phyloP scores from a whole-genome alignment of 169 alveolate genomes.

The Neospora caninum region DNA sequence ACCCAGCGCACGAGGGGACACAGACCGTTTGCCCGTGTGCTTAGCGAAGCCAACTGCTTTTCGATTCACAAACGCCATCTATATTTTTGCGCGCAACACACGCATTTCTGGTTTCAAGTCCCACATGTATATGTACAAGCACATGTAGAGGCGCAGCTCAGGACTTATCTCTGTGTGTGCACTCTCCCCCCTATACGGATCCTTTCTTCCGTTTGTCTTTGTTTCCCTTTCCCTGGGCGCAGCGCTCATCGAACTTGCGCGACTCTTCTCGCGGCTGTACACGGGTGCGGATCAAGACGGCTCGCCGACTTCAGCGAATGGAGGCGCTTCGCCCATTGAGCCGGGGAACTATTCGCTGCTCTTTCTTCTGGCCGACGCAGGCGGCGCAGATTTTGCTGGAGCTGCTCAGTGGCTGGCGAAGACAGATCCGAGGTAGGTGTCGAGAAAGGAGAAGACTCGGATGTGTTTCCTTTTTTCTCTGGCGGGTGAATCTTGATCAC shows the following conservation, averaged over 20 bases:
- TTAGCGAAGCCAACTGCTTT: no score
- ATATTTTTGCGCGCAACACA: no score
- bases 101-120: no score
- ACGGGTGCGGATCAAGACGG: neutral
- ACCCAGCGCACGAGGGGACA: neutral
- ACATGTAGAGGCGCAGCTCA: no score
- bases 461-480: no score
- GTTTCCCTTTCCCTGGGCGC: neutral
- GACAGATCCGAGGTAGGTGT: neutral
- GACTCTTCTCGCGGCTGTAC: neutral
- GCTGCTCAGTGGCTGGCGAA: conserved; percentile 3
- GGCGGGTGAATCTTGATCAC: no score
- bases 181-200: no score
- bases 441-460: no score
- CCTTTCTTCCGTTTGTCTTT: no score
- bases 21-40: neutral
- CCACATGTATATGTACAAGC: no score
- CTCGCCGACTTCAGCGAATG: neutral
- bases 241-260: conserved; percentile 13
- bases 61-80: no score
- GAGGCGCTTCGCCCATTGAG: neutral
- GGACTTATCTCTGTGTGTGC: no score
- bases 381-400: conserved; percentile 10
- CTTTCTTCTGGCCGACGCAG: neutral
- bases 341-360: conserved; percentile 12